Evolutionary conservation across 1,284 basidiomycete species (phyloP).

Genomic region (Trametes sp.): DNA sequence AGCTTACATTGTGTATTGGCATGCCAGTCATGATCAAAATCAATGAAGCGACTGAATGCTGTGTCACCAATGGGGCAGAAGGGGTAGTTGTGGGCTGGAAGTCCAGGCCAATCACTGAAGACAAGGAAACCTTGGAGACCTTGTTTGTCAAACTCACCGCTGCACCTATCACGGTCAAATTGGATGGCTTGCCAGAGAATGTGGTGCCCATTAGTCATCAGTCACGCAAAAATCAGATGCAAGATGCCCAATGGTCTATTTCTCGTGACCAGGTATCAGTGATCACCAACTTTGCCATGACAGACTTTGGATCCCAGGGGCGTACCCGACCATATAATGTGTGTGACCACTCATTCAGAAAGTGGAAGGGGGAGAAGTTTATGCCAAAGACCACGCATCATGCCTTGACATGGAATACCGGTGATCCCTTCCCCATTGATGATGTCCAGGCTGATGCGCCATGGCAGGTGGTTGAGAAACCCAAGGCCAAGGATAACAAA

Average conservation of each 20-base stretch:
- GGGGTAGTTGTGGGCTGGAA: neutral
- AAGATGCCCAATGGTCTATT: too few relatives aligned
- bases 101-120: neutral
- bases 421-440: too few relatives aligned
- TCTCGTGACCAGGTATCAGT: neutral
- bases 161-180: neutral
- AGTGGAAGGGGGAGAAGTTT: too few relatives aligned
- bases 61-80: neutral
- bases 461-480: too few relatives aligned
- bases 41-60: neutral
- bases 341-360: too few relatives aligned
- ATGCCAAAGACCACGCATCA: too few relatives aligned
- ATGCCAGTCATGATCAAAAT: neutral
- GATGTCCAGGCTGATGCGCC: too few relatives aligned
- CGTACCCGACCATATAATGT: neutral
- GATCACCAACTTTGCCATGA: neutral
- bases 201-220: neutral
- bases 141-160: constrained; percentile 1
- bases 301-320: neutral
- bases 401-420: too few relatives aligned
- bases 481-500: too few relatives aligned
- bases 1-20: neutral
- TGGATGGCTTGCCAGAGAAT: neutral
- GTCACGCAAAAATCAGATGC: neutral
- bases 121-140: neutral